Percentiles rank a stretch among this genome's conserved stretches.
Conservation (phyloP, 345 rosid species). For the Hypericum androsaemum region DNA sequence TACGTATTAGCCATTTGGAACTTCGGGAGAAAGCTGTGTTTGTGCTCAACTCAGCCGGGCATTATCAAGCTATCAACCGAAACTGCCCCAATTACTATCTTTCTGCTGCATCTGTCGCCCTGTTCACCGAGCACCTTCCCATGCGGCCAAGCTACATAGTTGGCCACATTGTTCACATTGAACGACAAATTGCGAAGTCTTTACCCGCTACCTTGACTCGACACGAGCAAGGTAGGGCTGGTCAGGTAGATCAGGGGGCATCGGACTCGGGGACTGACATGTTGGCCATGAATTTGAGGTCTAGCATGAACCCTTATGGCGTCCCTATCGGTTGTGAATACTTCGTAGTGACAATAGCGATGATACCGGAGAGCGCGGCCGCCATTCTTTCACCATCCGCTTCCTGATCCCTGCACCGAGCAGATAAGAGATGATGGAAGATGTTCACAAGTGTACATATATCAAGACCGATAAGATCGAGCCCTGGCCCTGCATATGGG, state of each 20-base stretch:
- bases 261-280: slow-evolving; percentile 44
- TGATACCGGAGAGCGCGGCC: slow-evolving; percentile 76
- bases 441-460: slow-evolving; percentile 38
- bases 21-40: slow-evolving; percentile 93
- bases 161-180: slow-evolving; percentile 88
- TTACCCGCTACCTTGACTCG: slow-evolving; percentile 21
- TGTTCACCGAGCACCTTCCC: slow-evolving; percentile 83
- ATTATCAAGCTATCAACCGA: slow-evolving; percentile 79
- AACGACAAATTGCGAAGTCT: slow-evolving; percentile 63
- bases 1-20: slow-evolving; percentile 76
- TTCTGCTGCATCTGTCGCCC: slow-evolving; percentile 86
- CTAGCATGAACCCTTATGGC: slow-evolving; percentile 55
- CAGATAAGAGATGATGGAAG: slow-evolving; percentile 82
- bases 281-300: slow-evolving; percentile 44
- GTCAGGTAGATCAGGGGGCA: slow-evolving; percentile 31
- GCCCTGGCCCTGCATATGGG: too few relatives aligned
- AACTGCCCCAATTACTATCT: slow-evolving; percentile 64
- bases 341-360: slow-evolving; percentile 90
- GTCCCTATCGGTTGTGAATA: slow-evolving; percentile 82
- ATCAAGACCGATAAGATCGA: background rate
- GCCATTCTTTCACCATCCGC: slow-evolving; percentile 54
- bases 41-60: slow-evolving; percentile 63
- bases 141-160: slow-evolving; percentile 69
- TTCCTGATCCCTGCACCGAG: slow-evolving; percentile 78
- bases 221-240: slow-evolving; percentile 30